These are phyloP conservation scores for Crithidia fasciculata DNA, from an alignment of 208 protist species.

Conservation along the genomic window DNA sequence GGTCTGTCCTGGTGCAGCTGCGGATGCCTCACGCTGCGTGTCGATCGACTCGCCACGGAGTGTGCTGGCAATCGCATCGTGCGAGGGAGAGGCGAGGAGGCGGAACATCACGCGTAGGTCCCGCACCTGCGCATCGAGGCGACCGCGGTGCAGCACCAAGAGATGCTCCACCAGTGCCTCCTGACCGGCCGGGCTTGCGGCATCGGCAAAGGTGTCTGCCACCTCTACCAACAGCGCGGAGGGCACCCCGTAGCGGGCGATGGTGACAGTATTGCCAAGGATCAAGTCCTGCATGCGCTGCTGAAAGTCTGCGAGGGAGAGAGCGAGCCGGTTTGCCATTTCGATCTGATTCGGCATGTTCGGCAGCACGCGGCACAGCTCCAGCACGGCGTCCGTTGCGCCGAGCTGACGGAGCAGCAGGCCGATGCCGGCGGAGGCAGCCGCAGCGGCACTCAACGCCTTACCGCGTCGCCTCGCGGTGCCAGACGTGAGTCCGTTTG, in stretches of 20 bases:
- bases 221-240: conserved; percentile 36
- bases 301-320: conserved; percentile 66
- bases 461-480: conserved; percentile 25
- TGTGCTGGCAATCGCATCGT: conserved; percentile 38
- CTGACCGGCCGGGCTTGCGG: conserved; percentile 34
- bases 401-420: conserved; percentile 67
- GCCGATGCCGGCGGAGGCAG: conserved; percentile 37
- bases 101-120: conserved; percentile 59
- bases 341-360: conserved; percentile 58
- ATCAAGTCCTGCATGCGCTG: conserved; percentile 70
- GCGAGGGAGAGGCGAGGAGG: conserved; percentile 58
- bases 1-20: too few species aligned
- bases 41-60: conserved; percentile 36
- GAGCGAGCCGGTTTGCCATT: conserved; percentile 57
- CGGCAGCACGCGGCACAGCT: conserved; percentile 42
- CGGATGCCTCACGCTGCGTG: background rate
- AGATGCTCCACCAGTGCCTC: conserved; percentile 31
- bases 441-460: background rate
- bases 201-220: conserved; percentile 35
- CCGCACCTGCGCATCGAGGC: conserved; percentile 40
- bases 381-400: conserved; percentile 64
- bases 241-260: conserved; percentile 29
- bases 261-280: conserved; percentile 29
- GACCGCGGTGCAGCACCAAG: conserved; percentile 37
- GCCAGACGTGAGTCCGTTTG: background rate